Evolutionary conservation across 208 protist species (phyloP), one percentile per base, ranked within the genome.

Genomic region (Porcisia hertigi): DNA sequence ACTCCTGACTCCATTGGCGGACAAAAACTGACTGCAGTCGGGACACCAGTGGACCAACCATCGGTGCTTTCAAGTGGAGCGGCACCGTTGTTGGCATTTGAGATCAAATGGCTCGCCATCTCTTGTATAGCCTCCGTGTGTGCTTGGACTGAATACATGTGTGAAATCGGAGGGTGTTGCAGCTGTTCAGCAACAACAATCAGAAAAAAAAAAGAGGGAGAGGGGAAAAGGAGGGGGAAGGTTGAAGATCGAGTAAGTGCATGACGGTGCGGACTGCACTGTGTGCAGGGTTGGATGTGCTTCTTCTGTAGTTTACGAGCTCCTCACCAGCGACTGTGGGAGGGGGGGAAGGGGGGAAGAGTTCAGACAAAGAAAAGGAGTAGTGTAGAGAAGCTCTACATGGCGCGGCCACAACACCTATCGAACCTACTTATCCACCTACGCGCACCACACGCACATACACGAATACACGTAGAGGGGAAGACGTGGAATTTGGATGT

Each of bases 31-130:
- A 41, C 45, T n/a, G 47, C n/a, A 41, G 47, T 25, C 14, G 69
- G 18, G n/a, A 39, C 36, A 18, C 69, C 69, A 59, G 54, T 45
- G 6, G 69, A 36, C 69, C 69, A 63, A 6, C 41, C 69, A 73
- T 47, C 54, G 49, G 36, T 18, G 53, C 49, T 45, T 2, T 34
- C 20, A 72, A 49, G 34, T 47, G 25, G 25, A 54, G 4, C 47
- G 5, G 34, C 36, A 8, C 30, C 49, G 18, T 20, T 20, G 54
- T n/a, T 34, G 34, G 52, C 54, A 43, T 71, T 57, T 43, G 12
- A 18, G 0, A 55, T n/a, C 25, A n/a, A 16, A 6, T 25, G 2
- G n/a, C 47, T 18, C 47, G 12, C 14, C 65, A 71, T 71, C 45
- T 16, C 39, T 45, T 25, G 60, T 36, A 3, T 30, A 20, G 8